Percentiles rank a stretch among this genome's conserved stretches.
Conservation (phyloP, 2,329 filamentous ascomycete genomes). For the Teratosphaeriaceae sp. region DNA sequence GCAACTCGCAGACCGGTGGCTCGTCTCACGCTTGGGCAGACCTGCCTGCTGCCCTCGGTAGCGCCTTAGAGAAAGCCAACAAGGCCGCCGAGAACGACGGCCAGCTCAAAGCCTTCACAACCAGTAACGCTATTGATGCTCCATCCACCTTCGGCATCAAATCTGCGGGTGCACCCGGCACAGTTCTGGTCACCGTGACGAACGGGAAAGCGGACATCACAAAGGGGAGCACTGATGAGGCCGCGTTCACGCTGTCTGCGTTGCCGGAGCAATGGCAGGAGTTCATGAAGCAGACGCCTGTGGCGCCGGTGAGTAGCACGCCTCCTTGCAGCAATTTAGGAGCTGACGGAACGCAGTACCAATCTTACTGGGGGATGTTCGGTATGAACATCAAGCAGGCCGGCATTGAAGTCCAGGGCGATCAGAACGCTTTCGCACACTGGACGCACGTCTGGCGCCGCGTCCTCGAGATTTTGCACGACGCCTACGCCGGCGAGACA, state of each 20-base stretch:
- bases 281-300: slow-evolving; percentile 39
- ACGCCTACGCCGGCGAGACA: slow-evolving; percentile 41
- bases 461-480: slow-evolving; percentile 42
- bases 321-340: not conserved
- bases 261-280: slow-evolving; percentile 42
- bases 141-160: slow-evolving; percentile 29
- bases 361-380: slow-evolving; percentile 24
- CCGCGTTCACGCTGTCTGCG: slow-evolving; percentile 35
- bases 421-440: slow-evolving; percentile 38
- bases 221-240: slow-evolving; percentile 18
- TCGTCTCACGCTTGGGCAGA: slow-evolving; percentile 24
- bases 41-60: slow-evolving; percentile 20
- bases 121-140: slow-evolving; percentile 23
- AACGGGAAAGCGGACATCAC: slow-evolving; percentile 23
- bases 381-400: slow-evolving; percentile 45
- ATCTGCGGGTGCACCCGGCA: slow-evolving; percentile 20
- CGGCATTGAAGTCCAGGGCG: slow-evolving; percentile 42
- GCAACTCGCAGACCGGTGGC: slow-evolving; percentile 10
- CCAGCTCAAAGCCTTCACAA: slow-evolving; percentile 26
- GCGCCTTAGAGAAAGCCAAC: slow-evolving; percentile 22
- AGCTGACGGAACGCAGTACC: not conserved
- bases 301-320: slow-evolving; percentile 25
- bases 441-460: slow-evolving; percentile 44
- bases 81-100: slow-evolving; percentile 21
- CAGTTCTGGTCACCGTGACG: slow-evolving; percentile 24